phyloP scores from a whole-genome alignment of 2,329 filamentous ascomycete species.

The Cladosporium sphaerospermum region DNA sequence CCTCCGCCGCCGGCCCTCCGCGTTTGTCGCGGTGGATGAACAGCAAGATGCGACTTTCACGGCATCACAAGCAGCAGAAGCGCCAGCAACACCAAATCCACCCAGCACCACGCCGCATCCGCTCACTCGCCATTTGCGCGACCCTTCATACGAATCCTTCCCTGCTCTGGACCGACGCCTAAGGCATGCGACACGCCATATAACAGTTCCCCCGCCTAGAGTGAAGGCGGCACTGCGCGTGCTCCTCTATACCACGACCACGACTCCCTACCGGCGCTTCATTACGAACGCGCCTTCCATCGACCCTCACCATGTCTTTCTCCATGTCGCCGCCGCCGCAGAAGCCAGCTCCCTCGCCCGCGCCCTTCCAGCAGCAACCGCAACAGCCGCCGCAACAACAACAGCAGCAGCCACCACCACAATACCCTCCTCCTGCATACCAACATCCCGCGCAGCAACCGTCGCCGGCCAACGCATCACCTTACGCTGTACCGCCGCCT shows the following conservation, averaged over 20 bases:
- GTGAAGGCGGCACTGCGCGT: constrained; percentile 3
- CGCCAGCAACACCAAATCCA: background rate
- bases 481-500: constrained; percentile 54
- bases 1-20: too few relatives aligned
- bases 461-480: constrained; percentile 29
- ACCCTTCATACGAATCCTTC: background rate
- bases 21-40: too few relatives aligned
- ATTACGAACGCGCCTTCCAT: background rate
- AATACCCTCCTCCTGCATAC: constrained; percentile 13
- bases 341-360: constrained; percentile 10
- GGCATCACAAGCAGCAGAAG: background rate
- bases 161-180: background rate
- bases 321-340: constrained; percentile 26
- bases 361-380: constrained; percentile 14
- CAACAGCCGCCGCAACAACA: background rate
- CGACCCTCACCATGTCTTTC: constrained; percentile 2
- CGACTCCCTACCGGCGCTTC: background rate
- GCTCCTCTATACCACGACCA: background rate
- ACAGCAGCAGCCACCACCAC: background rate
- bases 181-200: constrained; percentile 10
- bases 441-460: constrained; percentile 38
- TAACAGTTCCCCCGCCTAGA: background rate
- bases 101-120: background rate
- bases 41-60: background rate
- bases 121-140: too few relatives aligned